Conservation (phyloP, 306 rosid genomes). For the Gillenia trifoliata region DNA sequence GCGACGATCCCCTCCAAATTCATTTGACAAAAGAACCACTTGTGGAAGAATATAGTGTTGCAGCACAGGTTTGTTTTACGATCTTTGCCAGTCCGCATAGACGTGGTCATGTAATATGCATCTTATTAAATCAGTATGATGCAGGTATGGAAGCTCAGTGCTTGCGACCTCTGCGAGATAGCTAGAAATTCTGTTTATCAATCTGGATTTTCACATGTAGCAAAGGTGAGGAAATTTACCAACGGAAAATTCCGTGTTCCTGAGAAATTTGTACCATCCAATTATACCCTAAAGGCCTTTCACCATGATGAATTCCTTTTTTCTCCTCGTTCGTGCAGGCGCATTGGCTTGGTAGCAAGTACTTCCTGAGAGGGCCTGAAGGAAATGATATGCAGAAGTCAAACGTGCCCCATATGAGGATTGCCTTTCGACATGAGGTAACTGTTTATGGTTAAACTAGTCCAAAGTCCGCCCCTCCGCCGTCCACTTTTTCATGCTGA, state of each 20-base stretch:
- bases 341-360: conserved; percentile 77
- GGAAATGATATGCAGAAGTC: conserved; percentile 81
- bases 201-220: conserved; percentile 76
- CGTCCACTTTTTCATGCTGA: conserved; percentile 4
- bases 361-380: conserved; percentile 60
- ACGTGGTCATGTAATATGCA: neutral
- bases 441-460: conserved; percentile 5
- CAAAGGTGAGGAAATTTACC: conserved; percentile 49
- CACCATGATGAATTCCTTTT: neutral
- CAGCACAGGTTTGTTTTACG: conserved; percentile 34
- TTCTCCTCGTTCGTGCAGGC: conserved; percentile 34
- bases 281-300: neutral
- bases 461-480: neutral
- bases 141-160: conserved; percentile 85
- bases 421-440: conserved; percentile 56
- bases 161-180: conserved; percentile 82
- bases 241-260: neutral
- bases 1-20: conserved; percentile 66
- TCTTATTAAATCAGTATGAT: conserved; percentile 1
- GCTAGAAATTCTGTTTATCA: conserved; percentile 89
- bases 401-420: conserved; percentile 66
- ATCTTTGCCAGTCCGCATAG: neutral
- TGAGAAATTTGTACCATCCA: neutral
- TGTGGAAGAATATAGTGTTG: conserved; percentile 50
- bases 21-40: conserved; percentile 49